Evolutionary conservation across 169 alveolate species (phyloP).

Genomic region (Eimeria sp.): DNA sequence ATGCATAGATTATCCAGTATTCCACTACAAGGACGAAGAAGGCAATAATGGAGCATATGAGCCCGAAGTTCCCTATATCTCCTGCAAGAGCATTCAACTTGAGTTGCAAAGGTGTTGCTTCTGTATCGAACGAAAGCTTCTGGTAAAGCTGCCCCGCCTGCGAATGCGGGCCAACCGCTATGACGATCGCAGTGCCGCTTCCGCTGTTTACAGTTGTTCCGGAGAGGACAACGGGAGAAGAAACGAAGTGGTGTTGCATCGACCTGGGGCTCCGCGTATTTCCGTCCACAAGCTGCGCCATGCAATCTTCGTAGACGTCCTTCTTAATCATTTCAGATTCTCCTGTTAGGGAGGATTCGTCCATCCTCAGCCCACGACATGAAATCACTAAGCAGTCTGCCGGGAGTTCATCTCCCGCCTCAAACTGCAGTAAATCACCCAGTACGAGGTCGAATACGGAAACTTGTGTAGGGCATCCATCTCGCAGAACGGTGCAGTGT

Average conservation of each 20-base stretch:
- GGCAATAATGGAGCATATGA: slow-evolving; percentile 88
- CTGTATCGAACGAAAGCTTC: slow-evolving; percentile 84
- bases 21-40: slow-evolving; percentile 88
- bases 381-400: slow-evolving; percentile 88
- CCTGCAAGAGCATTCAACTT: slow-evolving; percentile 92
- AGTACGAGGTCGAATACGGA: slow-evolving; percentile 90
- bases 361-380: slow-evolving; percentile 90
- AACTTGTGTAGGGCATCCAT: slow-evolving; percentile 83
- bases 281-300: slow-evolving; percentile 64
- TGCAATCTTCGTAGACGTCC: slow-evolving; percentile 85
- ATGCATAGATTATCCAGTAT: slow-evolving; percentile 72
- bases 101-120: slow-evolving; percentile 90
- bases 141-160: slow-evolving; percentile 88
- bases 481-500: slow-evolving; percentile 80
- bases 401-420: slow-evolving; percentile 91
- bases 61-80: slow-evolving; percentile 90
- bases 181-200: slow-evolving; percentile 89
- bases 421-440: slow-evolving; percentile 93
- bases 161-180: slow-evolving; percentile 93
- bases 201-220: slow-evolving; percentile 94
- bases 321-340: slow-evolving; percentile 92
- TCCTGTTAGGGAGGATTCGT: slow-evolving; percentile 95
- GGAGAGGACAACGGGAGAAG: slow-evolving; percentile 90
- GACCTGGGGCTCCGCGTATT: slow-evolving; percentile 69
- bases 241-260: slow-evolving; percentile 85